Evolutionary conservation across 106 monocot genomes (phyloP), one percentile per base, ranked within the genome.

Genomic region (Dendrobium nobile): DNA sequence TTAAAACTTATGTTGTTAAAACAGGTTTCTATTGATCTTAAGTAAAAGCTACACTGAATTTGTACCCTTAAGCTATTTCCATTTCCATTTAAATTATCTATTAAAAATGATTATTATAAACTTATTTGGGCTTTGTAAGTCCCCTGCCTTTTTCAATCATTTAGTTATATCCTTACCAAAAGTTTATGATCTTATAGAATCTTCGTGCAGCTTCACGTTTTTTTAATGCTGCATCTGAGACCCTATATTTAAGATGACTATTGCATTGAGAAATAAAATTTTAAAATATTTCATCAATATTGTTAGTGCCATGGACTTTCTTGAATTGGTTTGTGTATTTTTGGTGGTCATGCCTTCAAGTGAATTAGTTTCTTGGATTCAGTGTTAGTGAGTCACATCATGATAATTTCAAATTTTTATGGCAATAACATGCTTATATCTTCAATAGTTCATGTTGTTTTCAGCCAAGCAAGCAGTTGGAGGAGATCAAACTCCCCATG

Each of bases 381-480:
- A 58, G 27, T 7, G 2, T 41, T 4, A 27, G 13, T 41, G 26
- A 33, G 26, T 22, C 48, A 5, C 26, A 31, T 73, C 2, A 20
- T 55, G 48, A 3, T 42, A 0, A 56, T 17, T 43, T 70, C 17
- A 26, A 26, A 44, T 16, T 22, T 77, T 40, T 31, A 9, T 59
- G 22, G n/a, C n/a, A 48, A 10, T 33, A 51, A 54, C 72, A 37
- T 78, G 67, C 81, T 86, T 77, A 89, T 77, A 82, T 86, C 87
- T 79, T 88, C 87, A 67, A 79, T 82, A 80, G 81, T 78, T 84
- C 54, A 61, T 75, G 41, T 76, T 82, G 41, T 79, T 80, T 90
- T 80, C 99, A 99, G 99, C 92, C 19, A 95, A 86, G 80, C 91
- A 99, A 79, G 99, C 99, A 54, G 95, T 99, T 87, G 99, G 99